A percentile compares a stretch with the other conserved stretches of the same genome.
These are phyloP conservation scores for Eutypa lata DNA, from an alignment of 2,329 filamentous ascomycete species.

Conservation along the genomic window DNA sequence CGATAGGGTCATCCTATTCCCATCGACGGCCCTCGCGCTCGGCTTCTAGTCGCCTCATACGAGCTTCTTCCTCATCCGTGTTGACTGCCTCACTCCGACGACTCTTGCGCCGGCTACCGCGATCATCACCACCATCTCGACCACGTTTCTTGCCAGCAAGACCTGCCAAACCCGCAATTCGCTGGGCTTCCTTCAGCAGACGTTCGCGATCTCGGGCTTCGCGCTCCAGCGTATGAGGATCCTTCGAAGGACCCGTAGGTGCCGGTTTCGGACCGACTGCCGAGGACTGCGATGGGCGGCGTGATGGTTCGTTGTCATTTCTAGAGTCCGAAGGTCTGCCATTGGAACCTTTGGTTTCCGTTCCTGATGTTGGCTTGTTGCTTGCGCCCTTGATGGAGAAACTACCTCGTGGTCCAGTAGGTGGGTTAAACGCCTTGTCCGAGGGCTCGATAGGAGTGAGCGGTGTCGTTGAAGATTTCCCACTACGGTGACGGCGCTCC, in stretches of 20 bases:
- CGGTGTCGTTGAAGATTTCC: slow-evolving; percentile 30
- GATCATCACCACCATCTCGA: slow-evolving; percentile 39
- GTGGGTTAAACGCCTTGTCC: slow-evolving; percentile 40
- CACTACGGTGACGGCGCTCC: slow-evolving; percentile 29
- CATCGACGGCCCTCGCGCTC: slow-evolving; percentile 56
- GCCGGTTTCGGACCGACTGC: slow-evolving; percentile 18
- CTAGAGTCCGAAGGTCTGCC: slow-evolving; percentile 21
- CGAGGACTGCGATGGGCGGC: slow-evolving; percentile 35
- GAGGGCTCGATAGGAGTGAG: slow-evolving; percentile 29
- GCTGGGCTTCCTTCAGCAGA: slow-evolving; percentile 65
- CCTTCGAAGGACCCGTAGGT: slow-evolving; percentile 31
- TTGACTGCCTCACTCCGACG: slow-evolving; percentile 47
- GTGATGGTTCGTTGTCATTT: slow-evolving; percentile 27
- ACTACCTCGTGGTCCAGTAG: slow-evolving; percentile 35
- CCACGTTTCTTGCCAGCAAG: slow-evolving; percentile 47
- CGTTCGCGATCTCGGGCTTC: slow-evolving; percentile 65
- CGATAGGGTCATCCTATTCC: slow-evolving; percentile 29
- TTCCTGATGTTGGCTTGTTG: slow-evolving; percentile 16
- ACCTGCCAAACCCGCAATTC: slow-evolving; percentile 53
- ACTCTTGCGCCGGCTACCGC: slow-evolving; percentile 41
- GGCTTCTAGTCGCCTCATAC: slow-evolving; percentile 53
- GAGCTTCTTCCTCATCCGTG: slow-evolving; percentile 49
- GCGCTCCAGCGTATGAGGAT: slow-evolving; percentile 68
- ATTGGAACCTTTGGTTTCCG: slow-evolving; percentile 37
- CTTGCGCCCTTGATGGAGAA: slow-evolving; percentile 26